Evolutionary conservation across 2,329 filamentous ascomycete species (phyloP).

Genomic region (Madurella fahalii): DNA sequence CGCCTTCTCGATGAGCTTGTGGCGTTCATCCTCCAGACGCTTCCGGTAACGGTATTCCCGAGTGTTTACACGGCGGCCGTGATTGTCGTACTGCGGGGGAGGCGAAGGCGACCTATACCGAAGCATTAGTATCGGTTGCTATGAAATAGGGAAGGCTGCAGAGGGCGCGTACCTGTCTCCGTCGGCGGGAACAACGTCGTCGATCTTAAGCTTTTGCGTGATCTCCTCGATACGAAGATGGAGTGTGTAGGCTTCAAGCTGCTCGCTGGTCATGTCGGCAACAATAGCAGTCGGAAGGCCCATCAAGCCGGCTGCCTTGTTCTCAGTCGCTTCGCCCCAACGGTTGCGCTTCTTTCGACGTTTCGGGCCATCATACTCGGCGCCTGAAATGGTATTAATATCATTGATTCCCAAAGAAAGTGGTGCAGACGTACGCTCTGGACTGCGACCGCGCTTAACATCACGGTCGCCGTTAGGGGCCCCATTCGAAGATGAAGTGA

Average conservation of each 20-base stretch:
- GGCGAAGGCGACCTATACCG: conserved; percentile 83
- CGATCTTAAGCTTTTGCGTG: conserved; percentile 97
- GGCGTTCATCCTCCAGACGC: conserved; percentile 94
- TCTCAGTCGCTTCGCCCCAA: conserved; percentile 96
- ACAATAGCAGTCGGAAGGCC: conserved; percentile 93
- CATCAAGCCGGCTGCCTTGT: conserved; percentile 98
- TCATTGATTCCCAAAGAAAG: conserved; percentile 9
- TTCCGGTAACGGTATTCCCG: conserved; percentile 98
- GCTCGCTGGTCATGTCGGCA: conserved; percentile 96
- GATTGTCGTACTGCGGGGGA: conserved; percentile 96
- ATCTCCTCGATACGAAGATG: conserved; percentile 98
- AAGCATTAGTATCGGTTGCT: conserved; percentile 19
- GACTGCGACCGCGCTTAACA: conserved; percentile 87
- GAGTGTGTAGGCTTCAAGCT: conserved; percentile 93
- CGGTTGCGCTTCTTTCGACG: conserved; percentile 97
- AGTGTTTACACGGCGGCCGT: conserved; percentile 98
- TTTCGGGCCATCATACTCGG: conserved; percentile 69
- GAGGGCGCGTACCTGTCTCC: conserved; percentile 71
- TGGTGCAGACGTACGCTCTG: conserved; percentile 60
- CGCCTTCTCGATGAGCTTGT: conserved; percentile 97
- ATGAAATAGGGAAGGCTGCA: neutral
- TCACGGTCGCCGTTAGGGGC: conserved; percentile 40
- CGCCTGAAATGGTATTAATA: conserved; percentile 36
- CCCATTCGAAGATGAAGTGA: conserved; percentile 16
- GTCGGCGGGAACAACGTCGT: conserved; percentile 96